These are phyloP conservation scores for Kandelia obovata DNA, from an alignment of 345 rosid genomes.

Conservation along the genomic window DNA sequence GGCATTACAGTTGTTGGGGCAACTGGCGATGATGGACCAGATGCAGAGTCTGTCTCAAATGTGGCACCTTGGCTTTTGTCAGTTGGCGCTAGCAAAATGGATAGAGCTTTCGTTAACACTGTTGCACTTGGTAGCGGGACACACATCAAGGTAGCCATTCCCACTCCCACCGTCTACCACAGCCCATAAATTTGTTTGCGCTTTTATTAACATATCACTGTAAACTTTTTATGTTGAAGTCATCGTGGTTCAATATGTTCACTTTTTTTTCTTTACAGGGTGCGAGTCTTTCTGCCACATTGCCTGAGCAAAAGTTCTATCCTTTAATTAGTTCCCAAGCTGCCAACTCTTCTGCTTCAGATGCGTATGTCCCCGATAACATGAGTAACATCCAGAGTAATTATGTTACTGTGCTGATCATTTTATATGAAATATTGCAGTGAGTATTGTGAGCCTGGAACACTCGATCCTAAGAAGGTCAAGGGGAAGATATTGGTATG, in stretches of 20 bases:
- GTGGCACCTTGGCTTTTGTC: slow-evolving; percentile 11
- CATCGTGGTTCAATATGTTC: neutral
- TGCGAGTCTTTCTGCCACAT: slow-evolving; percentile 15
- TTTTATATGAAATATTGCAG: neutral
- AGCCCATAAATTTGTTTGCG: neutral
- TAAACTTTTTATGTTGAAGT: too few species aligned
- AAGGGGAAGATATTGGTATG: slow-evolving; percentile 64
- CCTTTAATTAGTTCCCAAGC: slow-evolving; percentile 11
- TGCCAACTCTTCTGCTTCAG: slow-evolving; percentile 7
- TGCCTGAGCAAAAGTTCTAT: slow-evolving; percentile 18
- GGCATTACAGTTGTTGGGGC: neutral
- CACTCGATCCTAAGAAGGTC: slow-evolving; percentile 52
- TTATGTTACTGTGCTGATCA: neutral
- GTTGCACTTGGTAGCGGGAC: neutral
- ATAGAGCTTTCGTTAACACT: neutral
- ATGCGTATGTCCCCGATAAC: slow-evolving; percentile 8
- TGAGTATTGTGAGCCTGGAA: slow-evolving; percentile 13
- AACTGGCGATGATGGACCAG: slow-evolving; percentile 4
- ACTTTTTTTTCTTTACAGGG: slow-evolving; percentile 4
- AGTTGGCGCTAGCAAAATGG: slow-evolving; percentile 12
- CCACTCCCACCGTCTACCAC: too few species aligned
- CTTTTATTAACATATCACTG: neutral
- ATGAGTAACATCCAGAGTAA: neutral
- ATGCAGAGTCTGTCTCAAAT: neutral
- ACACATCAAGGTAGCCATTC: slow-evolving; percentile 17